phyloP scores from a whole-genome alignment of 2,329 filamentous ascomycete species.

The Ophidiomyces ophidiicola region DNA sequence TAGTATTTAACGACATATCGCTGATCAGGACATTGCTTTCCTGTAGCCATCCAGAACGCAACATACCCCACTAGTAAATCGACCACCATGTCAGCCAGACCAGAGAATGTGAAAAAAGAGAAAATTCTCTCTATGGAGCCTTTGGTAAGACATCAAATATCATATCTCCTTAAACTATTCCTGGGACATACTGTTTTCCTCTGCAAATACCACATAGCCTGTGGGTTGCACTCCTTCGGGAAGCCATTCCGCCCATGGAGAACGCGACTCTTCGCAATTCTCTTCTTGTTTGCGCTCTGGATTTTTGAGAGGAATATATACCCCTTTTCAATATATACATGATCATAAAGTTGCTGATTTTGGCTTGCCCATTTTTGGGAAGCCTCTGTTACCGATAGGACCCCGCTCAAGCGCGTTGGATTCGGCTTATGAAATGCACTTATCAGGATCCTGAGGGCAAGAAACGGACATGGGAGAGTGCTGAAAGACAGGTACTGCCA shows the following conservation, averaged over 20 bases:
- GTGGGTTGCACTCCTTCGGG: too few relatives aligned
- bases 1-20: too few relatives aligned
- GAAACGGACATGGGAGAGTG: conserved; percentile 35
- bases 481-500: conserved; percentile 35
- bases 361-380: background rate
- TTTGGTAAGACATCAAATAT: conserved; percentile 21
- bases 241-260: too few relatives aligned
- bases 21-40: too few relatives aligned
- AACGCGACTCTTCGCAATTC: too few relatives aligned
- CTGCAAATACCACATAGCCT: too few relatives aligned
- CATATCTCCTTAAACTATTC: too few relatives aligned
- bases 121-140: conserved; percentile 24
- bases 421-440: conserved; percentile 31
- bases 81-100: background rate
- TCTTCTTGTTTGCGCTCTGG: too few relatives aligned
- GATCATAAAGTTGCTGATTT: background rate
- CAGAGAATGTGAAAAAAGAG: conserved; percentile 16
- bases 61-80: too few relatives aligned
- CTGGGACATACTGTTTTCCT: background rate
- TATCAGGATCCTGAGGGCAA: conserved; percentile 35
- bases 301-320: too few relatives aligned
- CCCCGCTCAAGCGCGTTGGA: conserved; percentile 32
- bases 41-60: too few relatives aligned
- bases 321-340: conserved; percentile 23
- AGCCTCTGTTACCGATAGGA: conserved; percentile 20